Conservation (phyloP, 2,329 filamentous ascomycete genomes). For the Teratosphaeria destructans region DNA sequence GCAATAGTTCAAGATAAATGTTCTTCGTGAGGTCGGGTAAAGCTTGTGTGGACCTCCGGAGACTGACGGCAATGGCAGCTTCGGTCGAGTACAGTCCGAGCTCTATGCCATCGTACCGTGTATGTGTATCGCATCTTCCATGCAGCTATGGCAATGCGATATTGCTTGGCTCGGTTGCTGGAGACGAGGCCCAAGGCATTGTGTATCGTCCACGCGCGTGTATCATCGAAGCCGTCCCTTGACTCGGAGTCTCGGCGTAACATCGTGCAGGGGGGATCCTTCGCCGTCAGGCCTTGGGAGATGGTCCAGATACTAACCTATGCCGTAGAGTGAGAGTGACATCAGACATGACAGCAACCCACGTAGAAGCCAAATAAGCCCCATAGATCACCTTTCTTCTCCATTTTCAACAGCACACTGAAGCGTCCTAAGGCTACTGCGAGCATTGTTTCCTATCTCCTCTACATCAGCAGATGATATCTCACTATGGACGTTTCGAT, state of each 20-base stretch:
- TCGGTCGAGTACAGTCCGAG: neutral
- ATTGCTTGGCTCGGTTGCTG: neutral
- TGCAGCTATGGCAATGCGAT: neutral
- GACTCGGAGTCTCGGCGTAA: too few relatives aligned
- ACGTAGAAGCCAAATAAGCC: constrained; percentile 3
- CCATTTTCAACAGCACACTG: constrained; percentile 1
- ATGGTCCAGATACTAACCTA: too few relatives aligned
- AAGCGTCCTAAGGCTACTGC: neutral
- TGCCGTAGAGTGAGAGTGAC: neutral
- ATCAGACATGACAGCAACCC: constrained; percentile 1
- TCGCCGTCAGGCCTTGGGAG: too few relatives aligned
- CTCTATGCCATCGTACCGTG: neutral
- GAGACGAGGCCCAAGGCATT: too few relatives aligned
- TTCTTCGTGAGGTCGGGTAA: neutral
- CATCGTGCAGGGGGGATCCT: too few relatives aligned
- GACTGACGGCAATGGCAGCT: neutral
- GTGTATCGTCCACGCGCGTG: too few relatives aligned
- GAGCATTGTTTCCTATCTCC: neutral
- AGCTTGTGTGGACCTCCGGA: neutral
- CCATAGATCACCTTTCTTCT: constrained; percentile 4
- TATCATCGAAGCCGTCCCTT: too few relatives aligned
- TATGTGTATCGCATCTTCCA: neutral
- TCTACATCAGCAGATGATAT: neutral
- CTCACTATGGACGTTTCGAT: neutral
- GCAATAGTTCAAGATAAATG: neutral